phyloP scores from a whole-genome alignment of 148 eudicot species.

The Fagopyrum homotropicum region DNA sequence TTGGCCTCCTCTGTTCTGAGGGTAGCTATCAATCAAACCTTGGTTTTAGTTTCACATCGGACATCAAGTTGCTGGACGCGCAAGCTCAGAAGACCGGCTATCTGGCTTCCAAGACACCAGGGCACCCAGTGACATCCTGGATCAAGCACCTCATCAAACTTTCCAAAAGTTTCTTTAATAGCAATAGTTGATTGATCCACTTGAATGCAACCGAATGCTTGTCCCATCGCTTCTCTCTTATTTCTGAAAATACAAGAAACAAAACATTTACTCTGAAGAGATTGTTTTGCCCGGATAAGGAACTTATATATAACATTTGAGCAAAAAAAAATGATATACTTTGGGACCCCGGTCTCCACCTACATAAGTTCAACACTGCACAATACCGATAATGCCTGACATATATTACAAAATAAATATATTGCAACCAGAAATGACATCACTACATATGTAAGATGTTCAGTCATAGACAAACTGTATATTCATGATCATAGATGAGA shows the following conservation, averaged over 20 bases:
- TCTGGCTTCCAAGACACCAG: slow-evolving; percentile 36
- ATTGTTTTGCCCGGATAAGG: background rate
- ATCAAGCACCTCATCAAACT: slow-evolving; percentile 27
- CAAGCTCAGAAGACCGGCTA: slow-evolving; percentile 32
- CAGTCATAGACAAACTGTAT: background rate
- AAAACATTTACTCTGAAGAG: background rate
- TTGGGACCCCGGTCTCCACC: background rate
- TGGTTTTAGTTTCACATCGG: slow-evolving; percentile 47
- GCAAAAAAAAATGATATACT: background rate
- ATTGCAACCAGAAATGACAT: background rate
- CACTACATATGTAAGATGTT: background rate
- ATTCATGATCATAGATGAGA: background rate
- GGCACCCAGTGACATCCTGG: slow-evolving; percentile 47
- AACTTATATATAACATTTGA: no score
- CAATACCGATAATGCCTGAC: background rate
- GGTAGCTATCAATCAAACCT: slow-evolving; percentile 20
- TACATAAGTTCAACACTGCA: background rate
- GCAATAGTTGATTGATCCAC: slow-evolving; percentile 40
- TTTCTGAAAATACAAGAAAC: background rate
- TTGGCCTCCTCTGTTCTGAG: background rate
- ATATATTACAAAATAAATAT: background rate
- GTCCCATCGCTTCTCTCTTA: slow-evolving; percentile 27
- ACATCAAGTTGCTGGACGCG: slow-evolving; percentile 47
- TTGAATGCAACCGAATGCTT: slow-evolving; percentile 34
- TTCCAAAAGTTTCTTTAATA: slow-evolving; percentile 36